phyloP scores from a whole-genome alignment of 2,329 filamentous ascomycete genomes.

The Tolypocladium paradoxum region DNA sequence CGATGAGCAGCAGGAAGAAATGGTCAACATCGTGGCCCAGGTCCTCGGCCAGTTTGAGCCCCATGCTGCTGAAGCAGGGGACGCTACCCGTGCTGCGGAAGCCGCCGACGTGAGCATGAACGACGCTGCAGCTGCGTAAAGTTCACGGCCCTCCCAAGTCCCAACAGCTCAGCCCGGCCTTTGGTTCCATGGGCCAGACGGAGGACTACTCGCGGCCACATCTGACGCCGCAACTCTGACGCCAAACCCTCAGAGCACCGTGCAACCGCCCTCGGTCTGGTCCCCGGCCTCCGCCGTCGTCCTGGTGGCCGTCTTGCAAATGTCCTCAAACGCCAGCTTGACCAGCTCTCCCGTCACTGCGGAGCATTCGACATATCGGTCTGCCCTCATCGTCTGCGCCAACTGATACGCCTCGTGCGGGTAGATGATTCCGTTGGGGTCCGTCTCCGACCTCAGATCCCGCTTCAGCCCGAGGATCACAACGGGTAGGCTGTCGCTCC shows the following conservation, averaged over 20 bases:
- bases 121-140: constrained; percentile 17
- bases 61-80: constrained; percentile 18
- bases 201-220: neutral
- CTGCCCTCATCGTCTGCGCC: constrained; percentile 47
- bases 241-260: constrained; percentile 37
- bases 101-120: constrained; percentile 28
- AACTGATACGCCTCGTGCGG: constrained; percentile 49
- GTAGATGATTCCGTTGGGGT: constrained; percentile 50
- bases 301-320: constrained; percentile 43
- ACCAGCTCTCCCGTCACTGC: constrained; percentile 49
- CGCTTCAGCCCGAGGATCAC: constrained; percentile 50
- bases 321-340: constrained; percentile 47
- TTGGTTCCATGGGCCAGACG: neutral
- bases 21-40: constrained; percentile 44
- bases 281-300: constrained; percentile 35
- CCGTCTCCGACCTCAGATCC: constrained; percentile 45
- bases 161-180: neutral
- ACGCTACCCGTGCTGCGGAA: constrained; percentile 5
- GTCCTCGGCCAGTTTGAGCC: constrained; percentile 42
- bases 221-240: neutral
- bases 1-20: constrained; percentile 46
- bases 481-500: constrained; percentile 38
- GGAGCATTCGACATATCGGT: constrained; percentile 55
- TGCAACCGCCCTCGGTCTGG: constrained; percentile 45
- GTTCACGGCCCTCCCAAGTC: neutral